These are phyloP conservation scores for Gonapodya prolifera DNA, from an alignment of 192 early-diverging fungal species.

Conservation along the genomic window DNA sequence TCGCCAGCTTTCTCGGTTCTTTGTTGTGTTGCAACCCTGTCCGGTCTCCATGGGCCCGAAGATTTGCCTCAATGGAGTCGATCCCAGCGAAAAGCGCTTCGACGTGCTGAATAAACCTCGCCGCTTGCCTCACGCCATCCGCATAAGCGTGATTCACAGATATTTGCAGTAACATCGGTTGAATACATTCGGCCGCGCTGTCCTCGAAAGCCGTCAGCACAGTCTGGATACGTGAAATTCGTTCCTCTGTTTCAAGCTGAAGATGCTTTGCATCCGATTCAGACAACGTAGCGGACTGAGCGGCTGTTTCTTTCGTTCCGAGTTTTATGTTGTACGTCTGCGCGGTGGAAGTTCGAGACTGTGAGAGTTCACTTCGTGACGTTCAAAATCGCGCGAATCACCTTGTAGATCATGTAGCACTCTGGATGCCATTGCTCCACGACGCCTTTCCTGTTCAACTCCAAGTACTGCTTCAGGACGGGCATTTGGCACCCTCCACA, in stretches of 20 bases:
- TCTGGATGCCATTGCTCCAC: constrained; percentile 96
- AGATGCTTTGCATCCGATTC: constrained; percentile 12
- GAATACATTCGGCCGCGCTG: constrained; percentile 86
- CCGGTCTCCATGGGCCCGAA: constrained; percentile 49
- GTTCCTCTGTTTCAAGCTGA: constrained; percentile 69
- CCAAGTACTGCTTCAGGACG: constrained; percentile 92
- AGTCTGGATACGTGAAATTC: constrained; percentile 77
- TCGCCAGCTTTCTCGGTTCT: constrained; percentile 92
- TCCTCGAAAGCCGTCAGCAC: constrained; percentile 94
- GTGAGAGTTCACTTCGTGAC: not conserved
- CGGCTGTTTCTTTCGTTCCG: not conserved
- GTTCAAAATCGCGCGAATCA: constrained; percentile 16
- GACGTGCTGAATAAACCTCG: constrained; percentile 80
- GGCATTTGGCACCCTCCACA: constrained; percentile 95
- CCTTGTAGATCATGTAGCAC: constrained; percentile 99
- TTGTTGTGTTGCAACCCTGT: constrained; percentile 54
- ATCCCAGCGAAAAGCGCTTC: constrained; percentile 82
- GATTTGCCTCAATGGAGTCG: constrained; percentile 68
- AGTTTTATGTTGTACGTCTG: not conserved
- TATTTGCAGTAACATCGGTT: constrained; percentile 85
- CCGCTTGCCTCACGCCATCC: constrained; percentile 69
- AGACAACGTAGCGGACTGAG: not conserved
- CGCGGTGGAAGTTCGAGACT: not conserved
- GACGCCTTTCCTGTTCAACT: constrained; percentile 60
- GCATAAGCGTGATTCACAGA: constrained; percentile 63